A percentile compares a stretch with the other conserved stretches of the same genome.
phyloP scores from a whole-genome alignment of 352 stramenopile species.

The Phytophthora fragariae region DNA sequence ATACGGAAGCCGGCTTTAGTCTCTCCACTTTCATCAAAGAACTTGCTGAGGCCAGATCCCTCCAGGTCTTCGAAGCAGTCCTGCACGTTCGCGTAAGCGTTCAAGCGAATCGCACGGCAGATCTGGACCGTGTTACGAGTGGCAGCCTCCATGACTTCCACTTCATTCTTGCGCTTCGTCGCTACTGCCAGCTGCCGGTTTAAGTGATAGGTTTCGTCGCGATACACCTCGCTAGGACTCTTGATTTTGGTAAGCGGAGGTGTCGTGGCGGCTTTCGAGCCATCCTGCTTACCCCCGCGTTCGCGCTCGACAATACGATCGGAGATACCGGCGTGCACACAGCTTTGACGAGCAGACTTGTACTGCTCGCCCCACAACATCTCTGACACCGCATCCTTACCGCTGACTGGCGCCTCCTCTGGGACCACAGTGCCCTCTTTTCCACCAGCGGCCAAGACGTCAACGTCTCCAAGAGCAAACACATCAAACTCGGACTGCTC shows the following conservation, averaged over 20 bases:
- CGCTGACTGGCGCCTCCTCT: constrained; percentile 9
- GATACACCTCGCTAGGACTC: constrained; percentile 60
- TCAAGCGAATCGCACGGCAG: constrained; percentile 49
- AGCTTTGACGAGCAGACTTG: constrained; percentile 65
- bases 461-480: constrained; percentile 57
- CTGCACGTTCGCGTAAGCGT: constrained; percentile 53
- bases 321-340: constrained; percentile 75
- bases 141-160: constrained; percentile 61
- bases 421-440: constrained; percentile 30
- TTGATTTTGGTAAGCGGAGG: constrained; percentile 56
- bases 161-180: constrained; percentile 57
- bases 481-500: constrained; percentile 44
- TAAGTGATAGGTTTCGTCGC: constrained; percentile 72
- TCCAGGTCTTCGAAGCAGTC: constrained; percentile 70
- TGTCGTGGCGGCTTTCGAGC: constrained; percentile 13
- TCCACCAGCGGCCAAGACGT: constrained; percentile 37
- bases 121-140: constrained; percentile 75
- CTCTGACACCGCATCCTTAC: constrained; percentile 18
- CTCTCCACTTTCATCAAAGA: constrained; percentile 61
- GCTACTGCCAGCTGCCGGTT: constrained; percentile 53
- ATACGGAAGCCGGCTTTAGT: constrained; percentile 71
- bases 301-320: constrained; percentile 71
- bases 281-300: constrained; percentile 30
- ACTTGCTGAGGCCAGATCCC: constrained; percentile 43
- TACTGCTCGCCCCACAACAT: constrained; percentile 57